Conservation (phyloP, 257 asterid species). For the Solanum piurae region DNA sequence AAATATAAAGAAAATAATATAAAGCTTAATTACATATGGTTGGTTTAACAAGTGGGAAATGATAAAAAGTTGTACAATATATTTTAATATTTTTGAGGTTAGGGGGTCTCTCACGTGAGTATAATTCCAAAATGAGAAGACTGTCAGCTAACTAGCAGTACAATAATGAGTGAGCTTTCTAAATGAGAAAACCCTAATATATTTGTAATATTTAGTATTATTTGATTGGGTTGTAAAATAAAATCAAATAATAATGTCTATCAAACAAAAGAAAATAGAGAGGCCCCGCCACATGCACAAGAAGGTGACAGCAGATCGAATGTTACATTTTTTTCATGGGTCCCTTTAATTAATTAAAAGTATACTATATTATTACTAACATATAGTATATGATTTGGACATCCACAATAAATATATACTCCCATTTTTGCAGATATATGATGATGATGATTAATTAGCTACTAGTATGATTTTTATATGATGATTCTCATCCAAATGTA, state of each 20-base stretch:
- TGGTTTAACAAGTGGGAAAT: not conserved
- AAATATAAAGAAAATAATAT: not conserved
- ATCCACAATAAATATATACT: not conserved
- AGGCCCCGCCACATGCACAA: conserved; percentile 1
- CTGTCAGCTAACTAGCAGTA: not conserved
- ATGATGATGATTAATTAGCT: not conserved
- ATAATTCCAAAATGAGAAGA: not conserved
- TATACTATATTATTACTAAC: not conserved
- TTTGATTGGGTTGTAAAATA: not conserved
- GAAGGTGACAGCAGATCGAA: conserved; percentile 1
- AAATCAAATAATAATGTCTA: not conserved
- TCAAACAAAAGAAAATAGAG: not conserved
- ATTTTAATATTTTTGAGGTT: not conserved
- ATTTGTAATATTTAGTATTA: not conserved
- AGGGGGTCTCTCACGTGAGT: not conserved
- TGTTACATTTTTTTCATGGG: not conserved
- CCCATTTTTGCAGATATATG: not conserved
- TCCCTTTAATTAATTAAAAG: not conserved
- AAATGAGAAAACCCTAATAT: not conserved
- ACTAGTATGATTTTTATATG: not conserved
- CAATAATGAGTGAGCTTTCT: not conserved
- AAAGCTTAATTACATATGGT: not conserved
- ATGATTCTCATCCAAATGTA: not conserved
- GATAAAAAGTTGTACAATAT: not conserved
- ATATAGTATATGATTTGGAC: not conserved